Percentiles rank a stretch among this genome's conserved stretches.
Conservation (phyloP, 345 rosid genomes). For the Eucalyptus virginea region DNA sequence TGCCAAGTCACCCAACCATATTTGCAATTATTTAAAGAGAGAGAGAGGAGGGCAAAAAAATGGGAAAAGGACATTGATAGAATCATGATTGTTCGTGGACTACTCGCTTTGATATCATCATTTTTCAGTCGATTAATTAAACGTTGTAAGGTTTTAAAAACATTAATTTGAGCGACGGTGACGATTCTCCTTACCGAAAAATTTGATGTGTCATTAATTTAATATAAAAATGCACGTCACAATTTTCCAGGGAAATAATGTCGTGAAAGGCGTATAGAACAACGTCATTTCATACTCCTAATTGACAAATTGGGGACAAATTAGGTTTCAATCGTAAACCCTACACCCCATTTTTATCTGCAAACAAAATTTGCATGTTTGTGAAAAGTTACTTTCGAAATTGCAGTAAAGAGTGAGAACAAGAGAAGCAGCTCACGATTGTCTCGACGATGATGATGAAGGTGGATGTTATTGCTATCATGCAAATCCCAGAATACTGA, state of each 20-base stretch:
- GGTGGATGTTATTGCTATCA: not conserved
- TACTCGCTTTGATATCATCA: fast-evolving
- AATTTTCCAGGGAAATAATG: not conserved
- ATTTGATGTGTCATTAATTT: fast-evolving
- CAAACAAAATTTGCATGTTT: not conserved
- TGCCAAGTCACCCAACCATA: not conserved
- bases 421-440: not conserved
- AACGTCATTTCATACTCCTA: not conserved
- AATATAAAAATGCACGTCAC: fast-evolving
- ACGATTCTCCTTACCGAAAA: fast-evolving
- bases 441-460: not conserved
- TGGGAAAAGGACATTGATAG: fast-evolving
- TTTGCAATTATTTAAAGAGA: not conserved
- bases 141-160: not conserved
- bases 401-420: not conserved
- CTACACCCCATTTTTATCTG: not conserved
- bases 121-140: not conserved
- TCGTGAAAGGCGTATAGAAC: not conserved
- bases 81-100: not conserved
- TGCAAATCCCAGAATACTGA: constrained; percentile 1
- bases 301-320: not conserved
- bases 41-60: not conserved
- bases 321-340: not conserved
- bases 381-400: not conserved
- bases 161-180: not conserved